These are phyloP conservation scores for Platanthera zijinensis DNA, from an alignment of 106 monocot species.

Conservation along the genomic window DNA sequence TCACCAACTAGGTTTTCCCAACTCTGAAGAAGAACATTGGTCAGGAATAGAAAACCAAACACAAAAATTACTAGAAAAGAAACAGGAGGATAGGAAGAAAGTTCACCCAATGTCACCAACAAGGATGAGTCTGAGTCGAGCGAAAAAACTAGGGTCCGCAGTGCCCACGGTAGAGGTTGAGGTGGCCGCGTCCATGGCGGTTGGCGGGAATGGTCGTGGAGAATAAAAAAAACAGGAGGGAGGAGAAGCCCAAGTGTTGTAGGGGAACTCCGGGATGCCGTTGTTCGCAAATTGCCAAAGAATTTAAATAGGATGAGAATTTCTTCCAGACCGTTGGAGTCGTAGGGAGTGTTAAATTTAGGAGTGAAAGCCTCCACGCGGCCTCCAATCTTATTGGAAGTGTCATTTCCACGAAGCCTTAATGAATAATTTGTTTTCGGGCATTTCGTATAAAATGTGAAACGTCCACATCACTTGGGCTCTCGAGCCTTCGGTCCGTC, in stretches of 20 bases:
- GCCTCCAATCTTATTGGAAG: no score
- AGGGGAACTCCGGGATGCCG: not conserved
- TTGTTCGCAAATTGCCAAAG: not conserved
- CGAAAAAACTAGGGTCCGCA: not conserved
- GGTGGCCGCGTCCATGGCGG: not conserved
- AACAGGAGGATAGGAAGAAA: not conserved
- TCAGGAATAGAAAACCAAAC: not conserved
- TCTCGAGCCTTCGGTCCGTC: no score
- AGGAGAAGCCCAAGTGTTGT: not conserved
- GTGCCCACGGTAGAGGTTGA: not conserved
- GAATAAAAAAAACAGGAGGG: not conserved
- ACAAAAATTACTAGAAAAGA: not conserved
- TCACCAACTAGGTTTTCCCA: slow-evolving; percentile 95
- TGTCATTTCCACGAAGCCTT: no score
- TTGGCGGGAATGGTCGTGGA: not conserved
- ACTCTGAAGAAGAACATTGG: slow-evolving; percentile 34
- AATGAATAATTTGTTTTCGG: no score
- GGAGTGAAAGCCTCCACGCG: no score
- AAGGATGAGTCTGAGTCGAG: not conserved
- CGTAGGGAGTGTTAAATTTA: no score
- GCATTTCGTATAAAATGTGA: no score
- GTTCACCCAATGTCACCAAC: slow-evolving; percentile 1
- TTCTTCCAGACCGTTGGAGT: no score
- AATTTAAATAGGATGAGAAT: no score
- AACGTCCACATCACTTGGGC: no score